Base-by-base conservation (phyloP, 2,329 filamentous ascomycete genomes). In the Elsinoe necatrix region DNA sequence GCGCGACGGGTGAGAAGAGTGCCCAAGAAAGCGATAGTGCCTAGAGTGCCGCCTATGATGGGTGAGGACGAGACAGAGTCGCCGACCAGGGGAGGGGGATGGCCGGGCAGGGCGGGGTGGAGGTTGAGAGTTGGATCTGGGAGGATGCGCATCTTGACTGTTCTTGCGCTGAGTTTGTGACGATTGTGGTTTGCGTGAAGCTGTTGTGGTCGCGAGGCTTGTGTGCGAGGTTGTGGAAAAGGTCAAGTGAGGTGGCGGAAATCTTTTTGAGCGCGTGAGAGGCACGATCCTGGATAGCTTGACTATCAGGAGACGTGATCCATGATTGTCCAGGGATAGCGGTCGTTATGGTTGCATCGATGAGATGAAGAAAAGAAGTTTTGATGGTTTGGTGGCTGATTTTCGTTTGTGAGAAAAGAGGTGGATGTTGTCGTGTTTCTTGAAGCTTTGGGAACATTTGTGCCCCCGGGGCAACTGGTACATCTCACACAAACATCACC, bases 121-220 rank as follows among this genome's bases (percentile, higher is more conserved):
- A 60, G 47, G 14, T 57, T 58, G 48, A 58, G 54, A 42, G 52
- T 55, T 18, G 55, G 56, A 25, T 55, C 45, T 12, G 60, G 60
- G 23, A 60, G 42, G 35, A 61, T 34, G 37, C 56, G 58, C 59
- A 60, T 60, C 3, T 12, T 39, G 18, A 37, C 20, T 4, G 16
- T 16, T n/a, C n/a, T 31, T 23, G 20, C n/a, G 47, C 14, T 14
- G 12, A 2, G 27, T 42, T 12, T 18, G 9, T 9, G 21, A 25
- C 27, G 20, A 9, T 16, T 14, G 11, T 7, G 37, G 4, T 9
- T 7, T 42, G 6, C 4, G 2, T 8, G 39, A 16, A 3, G 39
- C 14, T 12, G 39, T 42, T 20, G 2, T 9, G 3, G 39, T 42
- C 16, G 2, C 4, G 3, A 42, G 39, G 39, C 14, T 7, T 16